Evolutionary conservation across 2,329 filamentous ascomycete genomes (phyloP), one percentile per base, ranked within the genome.

Genomic region (Ophiostoma tasmaniense): DNA sequence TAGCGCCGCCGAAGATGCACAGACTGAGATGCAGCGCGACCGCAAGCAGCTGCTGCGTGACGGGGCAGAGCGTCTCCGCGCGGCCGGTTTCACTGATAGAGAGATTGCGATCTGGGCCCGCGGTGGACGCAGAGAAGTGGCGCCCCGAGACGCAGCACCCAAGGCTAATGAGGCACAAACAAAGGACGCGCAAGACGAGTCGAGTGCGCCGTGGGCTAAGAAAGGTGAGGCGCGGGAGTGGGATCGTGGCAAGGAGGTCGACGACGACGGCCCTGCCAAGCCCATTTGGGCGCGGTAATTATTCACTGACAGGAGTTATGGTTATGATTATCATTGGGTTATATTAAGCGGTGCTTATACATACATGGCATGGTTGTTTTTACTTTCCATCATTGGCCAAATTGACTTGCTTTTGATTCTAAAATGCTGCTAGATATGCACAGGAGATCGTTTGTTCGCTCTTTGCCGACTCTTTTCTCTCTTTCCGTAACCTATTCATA

Each of bases 31-130:
- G 72, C 59, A 66, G 20, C 69, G 65, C n/a, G 92, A 96, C 76
- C 87, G 92, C n/a, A 86, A 91, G 73, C 89, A 88, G 73, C 93
- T 90, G 87, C 88, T 87, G 74, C 84, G 88, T 72, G 87, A 89
- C 73, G 91, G 92, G 37, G 90, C 90, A 7, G 89, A 93, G 67
- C 82, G 93, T 70, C 79, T 97, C 70, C 87, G 87, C 42, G 86
- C 86, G 25, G 92, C 91, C 0, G 93, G 93, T 0, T 96, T 96
- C 75, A 87, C 86, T 1, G 90, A 93, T 20, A 85, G 87, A 4
- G 86, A 93, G 74, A 72, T 97, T 70, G 82, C 84, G 74, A 88
- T 87, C 72, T 92, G 90, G 87, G 88, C 89, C 76, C 87, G 82
- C 66, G 84, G 85, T 28, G 85, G 85, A 14, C 83, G 86, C 17